Conservation (phyloP, 208 protist genomes). For the Leishmania lainsoni region DNA sequence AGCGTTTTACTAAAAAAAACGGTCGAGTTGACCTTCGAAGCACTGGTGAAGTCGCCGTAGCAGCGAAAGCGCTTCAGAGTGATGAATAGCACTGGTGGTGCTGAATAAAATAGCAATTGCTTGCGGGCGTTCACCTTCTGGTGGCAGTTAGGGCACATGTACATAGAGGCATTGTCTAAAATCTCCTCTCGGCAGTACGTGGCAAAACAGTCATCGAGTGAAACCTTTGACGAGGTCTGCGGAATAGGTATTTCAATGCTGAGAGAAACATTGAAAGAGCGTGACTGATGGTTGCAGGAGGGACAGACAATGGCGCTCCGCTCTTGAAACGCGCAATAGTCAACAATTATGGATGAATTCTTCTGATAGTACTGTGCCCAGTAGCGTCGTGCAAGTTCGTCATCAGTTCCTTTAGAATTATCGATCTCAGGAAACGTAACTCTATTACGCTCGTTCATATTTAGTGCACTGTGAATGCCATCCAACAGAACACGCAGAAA, state of each 20-base stretch:
- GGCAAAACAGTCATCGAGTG: constrained; percentile 77
- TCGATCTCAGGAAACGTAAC: constrained; percentile 54
- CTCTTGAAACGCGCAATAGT: constrained; percentile 85
- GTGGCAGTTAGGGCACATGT: constrained; percentile 64
- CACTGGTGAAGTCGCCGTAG: constrained; percentile 78
- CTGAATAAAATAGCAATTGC: constrained; percentile 75
- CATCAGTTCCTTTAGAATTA: constrained; percentile 70
- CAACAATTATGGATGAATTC: constrained; percentile 94
- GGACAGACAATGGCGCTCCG: constrained; percentile 71
- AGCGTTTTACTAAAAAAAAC: constrained; percentile 76
- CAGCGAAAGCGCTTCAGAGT: constrained; percentile 85
- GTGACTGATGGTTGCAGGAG: constrained; percentile 59
- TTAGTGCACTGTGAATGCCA: constrained; percentile 92
- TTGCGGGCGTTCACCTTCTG: constrained; percentile 76
- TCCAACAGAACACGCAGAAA: constrained; percentile 93
- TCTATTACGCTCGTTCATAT: constrained; percentile 50
- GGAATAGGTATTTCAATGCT: constrained; percentile 83
- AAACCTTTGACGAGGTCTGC: constrained; percentile 19
- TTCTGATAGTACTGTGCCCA: constrained; percentile 79
- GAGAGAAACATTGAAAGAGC: constrained; percentile 57
- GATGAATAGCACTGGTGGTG: constrained; percentile 80
- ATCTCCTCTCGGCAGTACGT: constrained; percentile 80
- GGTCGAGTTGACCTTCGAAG: constrained; percentile 55
- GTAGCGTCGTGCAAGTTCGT: constrained; percentile 69
- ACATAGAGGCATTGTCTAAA: constrained; percentile 69